Percentiles rank a stretch among this genome's conserved stretches.
These are phyloP conservation scores for Paraphoma chrysanthemicola DNA, from an alignment of 2,329 filamentous ascomycete species.

Conservation along the genomic window DNA sequence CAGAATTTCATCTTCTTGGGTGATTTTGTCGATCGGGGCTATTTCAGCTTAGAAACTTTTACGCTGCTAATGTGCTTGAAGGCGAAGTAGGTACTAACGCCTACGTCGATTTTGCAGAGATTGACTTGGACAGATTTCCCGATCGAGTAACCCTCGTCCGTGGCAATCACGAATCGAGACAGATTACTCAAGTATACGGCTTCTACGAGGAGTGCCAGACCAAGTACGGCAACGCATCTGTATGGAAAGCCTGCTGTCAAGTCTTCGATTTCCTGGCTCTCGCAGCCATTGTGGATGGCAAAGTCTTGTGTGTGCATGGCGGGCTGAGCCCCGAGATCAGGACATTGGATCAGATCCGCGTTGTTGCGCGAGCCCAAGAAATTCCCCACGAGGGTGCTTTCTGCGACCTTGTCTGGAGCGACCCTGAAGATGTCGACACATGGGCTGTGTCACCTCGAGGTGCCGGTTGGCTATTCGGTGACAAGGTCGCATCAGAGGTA, in stretches of 20 bases:
- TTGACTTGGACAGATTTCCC: conserved; percentile 62
- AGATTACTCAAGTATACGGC: conserved; percentile 98
- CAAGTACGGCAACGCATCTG: conserved; percentile 98
- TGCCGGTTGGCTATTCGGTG: conserved; percentile 72
- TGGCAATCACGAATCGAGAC: conserved; percentile 94
- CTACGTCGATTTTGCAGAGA: not conserved
- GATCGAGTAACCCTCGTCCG: conserved; percentile 76
- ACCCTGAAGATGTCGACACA: conserved; percentile 73
- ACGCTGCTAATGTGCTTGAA: conserved; percentile 76
- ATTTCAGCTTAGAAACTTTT: conserved; percentile 76
- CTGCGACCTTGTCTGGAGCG: conserved; percentile 96
- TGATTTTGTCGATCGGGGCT: conserved; percentile 77
- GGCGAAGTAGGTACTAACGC: conserved; percentile 62
- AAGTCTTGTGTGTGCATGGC: conserved; percentile 98
- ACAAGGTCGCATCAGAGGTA: conserved; percentile 73
- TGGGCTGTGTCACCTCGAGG: conserved; percentile 74
- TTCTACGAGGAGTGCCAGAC: conserved; percentile 99
- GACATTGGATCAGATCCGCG: conserved; percentile 85
- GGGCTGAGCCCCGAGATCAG: conserved; percentile 97
- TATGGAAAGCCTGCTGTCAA: conserved; percentile 99
- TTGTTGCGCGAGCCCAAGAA: conserved; percentile 80
- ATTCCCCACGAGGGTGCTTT: conserved; percentile 98
- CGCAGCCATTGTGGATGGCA: conserved; percentile 96
- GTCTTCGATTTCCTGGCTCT: conserved; percentile 98
- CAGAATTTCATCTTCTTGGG: conserved; percentile 75